These are phyloP conservation scores for Blastomyces emzantsi DNA, from an alignment of 2,329 filamentous ascomycete species.

Conservation along the genomic window DNA sequence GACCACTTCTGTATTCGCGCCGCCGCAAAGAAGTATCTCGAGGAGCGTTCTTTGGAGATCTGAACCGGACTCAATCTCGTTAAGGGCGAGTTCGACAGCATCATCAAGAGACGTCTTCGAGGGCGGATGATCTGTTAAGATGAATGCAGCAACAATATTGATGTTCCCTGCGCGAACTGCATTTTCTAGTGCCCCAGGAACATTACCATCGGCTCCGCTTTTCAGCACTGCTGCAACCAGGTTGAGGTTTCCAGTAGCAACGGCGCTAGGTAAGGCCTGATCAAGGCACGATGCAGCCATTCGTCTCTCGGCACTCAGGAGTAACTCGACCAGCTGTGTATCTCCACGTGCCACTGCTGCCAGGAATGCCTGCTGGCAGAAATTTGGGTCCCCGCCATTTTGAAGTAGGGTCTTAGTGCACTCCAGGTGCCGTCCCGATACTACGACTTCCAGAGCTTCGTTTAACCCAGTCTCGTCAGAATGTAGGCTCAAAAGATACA, in stretches of 20 bases:
- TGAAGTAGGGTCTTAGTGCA: conserved; percentile 14
- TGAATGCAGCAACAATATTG: conserved; percentile 48
- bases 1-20: conserved; percentile 46
- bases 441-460: conserved; percentile 9
- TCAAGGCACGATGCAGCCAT: conserved; percentile 14
- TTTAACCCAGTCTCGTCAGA: conserved; percentile 13
- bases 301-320: conserved; percentile 13
- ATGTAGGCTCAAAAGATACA: conserved; percentile 14
- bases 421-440: conserved; percentile 13
- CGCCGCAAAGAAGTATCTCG: conserved; percentile 51
- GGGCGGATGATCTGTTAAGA: conserved; percentile 47
- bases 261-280: conserved; percentile 11
- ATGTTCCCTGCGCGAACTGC: conserved; percentile 32
- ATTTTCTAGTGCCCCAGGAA: conserved; percentile 10
- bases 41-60: conserved; percentile 45
- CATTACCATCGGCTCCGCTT: conserved; percentile 16
- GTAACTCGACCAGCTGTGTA: conserved; percentile 11
- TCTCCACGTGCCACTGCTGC: conserved; percentile 12
- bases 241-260: conserved; percentile 12
- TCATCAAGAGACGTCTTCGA: conserved; percentile 41
- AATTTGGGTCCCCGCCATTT: conserved; percentile 16
- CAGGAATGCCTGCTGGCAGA: conserved; percentile 14
- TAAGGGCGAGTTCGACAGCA: conserved; percentile 43
- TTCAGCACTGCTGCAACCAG: conserved; percentile 14
- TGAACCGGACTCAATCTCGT: conserved; percentile 40